These are phyloP conservation scores for Cordyceps cateniannulata DNA, from an alignment of 2,329 filamentous ascomycete genomes.

Conservation along the genomic window DNA sequence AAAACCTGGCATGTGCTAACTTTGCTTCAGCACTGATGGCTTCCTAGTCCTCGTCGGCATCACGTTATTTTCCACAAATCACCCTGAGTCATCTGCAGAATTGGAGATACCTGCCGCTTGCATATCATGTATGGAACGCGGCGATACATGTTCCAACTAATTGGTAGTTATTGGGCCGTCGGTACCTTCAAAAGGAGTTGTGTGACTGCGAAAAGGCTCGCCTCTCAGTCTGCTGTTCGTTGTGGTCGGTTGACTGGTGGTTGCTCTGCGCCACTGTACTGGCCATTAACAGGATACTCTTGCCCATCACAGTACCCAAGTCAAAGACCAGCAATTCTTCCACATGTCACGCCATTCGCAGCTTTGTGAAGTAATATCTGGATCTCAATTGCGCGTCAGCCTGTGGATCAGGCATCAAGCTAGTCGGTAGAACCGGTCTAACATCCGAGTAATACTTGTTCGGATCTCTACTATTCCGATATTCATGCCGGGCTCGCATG, in stretches of 20 bases:
- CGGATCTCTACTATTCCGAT: background rate
- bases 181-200: too few relatives aligned
- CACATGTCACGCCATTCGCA: background rate
- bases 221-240: too few relatives aligned
- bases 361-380: background rate
- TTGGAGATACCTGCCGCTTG: background rate
- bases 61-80: constrained; percentile 5
- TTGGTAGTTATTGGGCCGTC: background rate
- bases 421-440: background rate
- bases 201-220: too few relatives aligned
- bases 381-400: background rate
- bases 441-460: background rate
- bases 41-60: background rate
- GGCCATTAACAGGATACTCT: too few relatives aligned
- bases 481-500: background rate
- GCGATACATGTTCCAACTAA: background rate
- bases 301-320: too few relatives aligned
- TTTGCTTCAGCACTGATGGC: background rate
- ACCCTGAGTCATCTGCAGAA: background rate
- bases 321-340: too few relatives aligned
- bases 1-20: background rate
- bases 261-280: too few relatives aligned
- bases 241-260: too few relatives aligned
- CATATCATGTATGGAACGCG: background rate
- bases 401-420: background rate